Percentiles rank a stretch among this genome's conserved stretches.
Conservation (phyloP, 2,329 filamentous ascomycete species). For the Polytolypa hystricis region DNA sequence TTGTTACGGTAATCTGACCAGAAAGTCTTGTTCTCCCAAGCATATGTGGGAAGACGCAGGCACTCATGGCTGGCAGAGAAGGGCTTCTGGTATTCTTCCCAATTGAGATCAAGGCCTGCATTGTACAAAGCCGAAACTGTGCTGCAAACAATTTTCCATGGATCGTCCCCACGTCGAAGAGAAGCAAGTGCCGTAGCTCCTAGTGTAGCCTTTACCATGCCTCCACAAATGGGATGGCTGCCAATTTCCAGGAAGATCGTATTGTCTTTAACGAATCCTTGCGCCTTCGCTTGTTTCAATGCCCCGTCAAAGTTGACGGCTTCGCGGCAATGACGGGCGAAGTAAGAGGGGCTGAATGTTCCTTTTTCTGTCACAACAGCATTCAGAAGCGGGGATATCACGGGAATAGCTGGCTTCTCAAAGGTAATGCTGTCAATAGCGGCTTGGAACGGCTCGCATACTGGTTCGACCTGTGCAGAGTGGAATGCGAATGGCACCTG, state of each 20-base stretch:
- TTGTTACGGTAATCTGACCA: slow-evolving; percentile 47
- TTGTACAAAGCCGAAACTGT: slow-evolving; percentile 50
- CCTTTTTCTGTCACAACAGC: slow-evolving; percentile 47
- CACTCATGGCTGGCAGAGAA: slow-evolving; percentile 49
- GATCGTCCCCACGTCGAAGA: slow-evolving; percentile 50
- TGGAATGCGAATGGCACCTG: slow-evolving; percentile 59
- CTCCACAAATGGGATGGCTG: slow-evolving; percentile 59
- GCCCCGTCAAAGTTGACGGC: slow-evolving; percentile 59
- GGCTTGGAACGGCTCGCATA: slow-evolving; percentile 49
- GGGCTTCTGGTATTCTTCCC: slow-evolving; percentile 57
- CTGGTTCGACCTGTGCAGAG: slow-evolving; percentile 53
- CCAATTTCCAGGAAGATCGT: slow-evolving; percentile 64
- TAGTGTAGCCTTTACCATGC: slow-evolving; percentile 57
- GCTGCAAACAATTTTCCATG: slow-evolving; percentile 52
- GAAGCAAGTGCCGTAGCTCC: slow-evolving; percentile 46
- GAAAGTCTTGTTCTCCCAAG: slow-evolving; percentile 61
- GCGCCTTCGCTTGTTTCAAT: slow-evolving; percentile 47
- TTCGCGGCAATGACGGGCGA: slow-evolving; percentile 56
- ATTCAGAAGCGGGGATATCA: slow-evolving; percentile 58
- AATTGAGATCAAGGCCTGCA: slow-evolving; percentile 54
- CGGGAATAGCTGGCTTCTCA: slow-evolving; percentile 45
- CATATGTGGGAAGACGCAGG: slow-evolving; percentile 56
- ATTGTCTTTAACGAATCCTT: slow-evolving; percentile 50
- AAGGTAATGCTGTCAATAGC: slow-evolving; percentile 45
- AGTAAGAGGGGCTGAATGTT: slow-evolving; percentile 48